Base-by-base conservation (phyloP, 805 yeast genomes). In the Candida rishiriensis region DNA sequence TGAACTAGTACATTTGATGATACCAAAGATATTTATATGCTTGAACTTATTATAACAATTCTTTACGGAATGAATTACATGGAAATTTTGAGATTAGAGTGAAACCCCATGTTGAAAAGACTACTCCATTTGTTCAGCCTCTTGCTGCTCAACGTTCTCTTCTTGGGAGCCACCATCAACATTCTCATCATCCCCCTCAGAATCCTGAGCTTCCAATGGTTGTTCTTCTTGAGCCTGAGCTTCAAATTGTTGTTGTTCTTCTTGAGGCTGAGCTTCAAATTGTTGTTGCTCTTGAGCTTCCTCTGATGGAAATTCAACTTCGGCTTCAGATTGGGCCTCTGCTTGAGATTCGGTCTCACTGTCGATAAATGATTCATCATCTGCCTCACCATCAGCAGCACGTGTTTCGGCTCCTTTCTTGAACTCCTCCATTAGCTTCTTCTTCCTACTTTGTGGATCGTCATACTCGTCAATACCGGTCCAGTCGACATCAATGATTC, bases 401-500 rank as follows among this genome's bases (percentile, higher is more conserved):
- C 14, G 14, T 30, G 10, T 4, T 30, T 30, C 9, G 4, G 14
- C 14, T 6, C 14, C 9, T 9, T n/a, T 30, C 29, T 17, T 34
- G 14, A 34, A 16, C 29, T 34, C 37, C 18, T 34, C 36, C 26
- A 42, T 28, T 43, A 43, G 38, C 34, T 40, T 31, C 15, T 36
- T 29, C 17, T 31, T 40, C 17, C 28, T 29, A 3, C 38, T 18
- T 15, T 10, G 26, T 21, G 21, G 31, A 11, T 36, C 40, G 18
- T 44, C 54, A 39, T 53, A 64, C 37, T 58, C 64, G 49, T 81
- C 85, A 38, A 69, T 78, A 21, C 82, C 89, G 16, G 76, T 66
- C 91, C 91, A 85, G 59, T 83, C 87, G 9, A 82, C 88, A 10
- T 63, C 55, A 40, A 83, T 73, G 39, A 70, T 61, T 40, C 81